Evolutionary conservation across 2,329 filamentous ascomycete species (phyloP), one percentile per base, ranked within the genome.

Genomic region (Pseudogymnoascus sp.): DNA sequence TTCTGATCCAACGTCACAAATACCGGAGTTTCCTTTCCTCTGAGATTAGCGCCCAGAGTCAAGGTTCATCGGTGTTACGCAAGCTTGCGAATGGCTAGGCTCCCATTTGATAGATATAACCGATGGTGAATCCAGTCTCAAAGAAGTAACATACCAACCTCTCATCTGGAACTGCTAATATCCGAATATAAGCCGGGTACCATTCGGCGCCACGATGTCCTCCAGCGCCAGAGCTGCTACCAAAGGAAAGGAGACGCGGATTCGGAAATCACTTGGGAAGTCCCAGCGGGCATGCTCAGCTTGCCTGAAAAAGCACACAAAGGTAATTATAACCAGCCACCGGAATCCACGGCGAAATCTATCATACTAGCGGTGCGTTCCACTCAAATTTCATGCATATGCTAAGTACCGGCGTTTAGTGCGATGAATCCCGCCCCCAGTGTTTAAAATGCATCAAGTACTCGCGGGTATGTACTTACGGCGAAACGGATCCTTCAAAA

Each of bases 401-500:
- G 50, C 50, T 56, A 56, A 56, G 25, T 56, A 10, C n/a, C 12
- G 4, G n/a, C 21, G 5, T 56, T 56, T 56, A 56, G 50, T 56
- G 50, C 28, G 50, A 56, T 34, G 50, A 56, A 34, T 18, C 50
- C 2, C 50, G 50, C 8, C 50, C 50, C n/a, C n/a, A 7, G 28
- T 56, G 50, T 18, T 56, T 56, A 12, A 56, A 56, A 56, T 56
- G 50, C 50, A 56, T 56, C 50, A 56, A 56, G 25, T 56, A 56
- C 50, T 56, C 50, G 10, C n/a, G 50, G 5, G 3, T 34, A 12
- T 56, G 50, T 56, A 56, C 50, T 18, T 56, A 56, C 28, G 5
- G 50, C 16, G 25, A 56, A 56, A 34, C 8, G 25, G 50, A 56
- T 18, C 50, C 50, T 7, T 56, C 50, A 12, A 56, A 56, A 4